Conservation (phyloP, 2,329 filamentous ascomycete genomes). For the Ophiosphaerella narmari region DNA sequence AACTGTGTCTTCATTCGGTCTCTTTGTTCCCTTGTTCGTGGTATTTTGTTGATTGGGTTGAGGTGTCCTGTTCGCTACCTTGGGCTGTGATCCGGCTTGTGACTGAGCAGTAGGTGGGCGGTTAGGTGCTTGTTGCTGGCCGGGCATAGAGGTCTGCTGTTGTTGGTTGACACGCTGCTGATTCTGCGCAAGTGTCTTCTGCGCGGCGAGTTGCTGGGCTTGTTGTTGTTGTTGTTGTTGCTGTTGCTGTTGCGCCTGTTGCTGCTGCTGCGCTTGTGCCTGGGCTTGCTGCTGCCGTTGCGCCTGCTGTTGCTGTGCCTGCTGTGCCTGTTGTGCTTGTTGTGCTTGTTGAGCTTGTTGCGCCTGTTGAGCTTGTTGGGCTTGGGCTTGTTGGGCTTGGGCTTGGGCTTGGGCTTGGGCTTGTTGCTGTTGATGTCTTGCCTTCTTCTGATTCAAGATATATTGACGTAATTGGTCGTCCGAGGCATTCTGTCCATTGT, state of each 20-base stretch:
- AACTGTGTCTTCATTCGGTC: conserved; percentile 49
- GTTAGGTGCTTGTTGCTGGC: conserved; percentile 22
- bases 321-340: conserved; percentile 2
- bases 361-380: conserved; percentile 10
- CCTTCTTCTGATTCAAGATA: conserved; percentile 31
- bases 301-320: no score
- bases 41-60: conserved; percentile 22
- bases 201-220: conserved; percentile 6
- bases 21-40: conserved; percentile 38
- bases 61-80: conserved; percentile 23
- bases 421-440: conserved; percentile 11
- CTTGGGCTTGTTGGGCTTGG: conserved; percentile 7
- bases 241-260: conserved; percentile 11
- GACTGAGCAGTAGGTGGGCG: conserved; percentile 30
- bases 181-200: conserved; percentile 7
- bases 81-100: conserved; percentile 28
- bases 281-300: no score
- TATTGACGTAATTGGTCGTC: conserved; percentile 34
- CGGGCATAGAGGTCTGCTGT: conserved; percentile 24
- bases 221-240: conserved; percentile 12
- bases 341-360: no score
- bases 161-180: conserved; percentile 18
- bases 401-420: conserved; percentile 14
- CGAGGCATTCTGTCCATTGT: conserved; percentile 26
- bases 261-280: conserved; percentile 11